phyloP scores from a whole-genome alignment of 73 alveolate species.

The Effrenium voratum region DNA sequence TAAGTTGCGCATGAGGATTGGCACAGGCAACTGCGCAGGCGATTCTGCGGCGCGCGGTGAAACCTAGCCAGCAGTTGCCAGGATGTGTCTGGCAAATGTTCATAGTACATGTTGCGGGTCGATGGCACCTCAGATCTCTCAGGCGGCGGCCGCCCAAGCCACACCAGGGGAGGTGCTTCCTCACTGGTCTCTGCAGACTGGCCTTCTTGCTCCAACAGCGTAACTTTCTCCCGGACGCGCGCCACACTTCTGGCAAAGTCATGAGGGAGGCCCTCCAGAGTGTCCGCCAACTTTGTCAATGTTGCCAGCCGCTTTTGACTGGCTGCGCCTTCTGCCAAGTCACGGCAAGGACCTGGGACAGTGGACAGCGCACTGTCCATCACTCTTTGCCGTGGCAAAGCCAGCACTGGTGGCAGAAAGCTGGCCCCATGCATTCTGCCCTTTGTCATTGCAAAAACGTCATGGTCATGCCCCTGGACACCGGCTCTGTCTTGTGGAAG shows the following conservation, averaged over 20 bases:
- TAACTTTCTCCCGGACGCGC: slow-evolving; percentile 14
- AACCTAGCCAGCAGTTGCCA: slow-evolving; percentile 35
- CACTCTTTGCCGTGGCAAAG: not conserved
- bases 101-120: not conserved
- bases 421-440: slow-evolving; percentile 14
- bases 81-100: slow-evolving; percentile 37
- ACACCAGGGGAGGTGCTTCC: slow-evolving; percentile 9
- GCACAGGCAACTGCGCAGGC: too few relatives aligned
- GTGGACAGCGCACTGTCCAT: not conserved
- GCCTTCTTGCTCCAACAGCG: not conserved
- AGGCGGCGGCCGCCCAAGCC: slow-evolving; percentile 35
- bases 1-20: too few relatives aligned
- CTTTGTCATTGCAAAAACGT: slow-evolving; percentile 13
- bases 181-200: not conserved
- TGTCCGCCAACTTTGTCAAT: not conserved
- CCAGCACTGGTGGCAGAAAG: not conserved
- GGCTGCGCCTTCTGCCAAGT: not conserved
- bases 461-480: not conserved
- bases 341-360: not conserved
- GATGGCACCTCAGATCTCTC: not conserved
- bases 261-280: not conserved
- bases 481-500: slow-evolving; percentile 3
- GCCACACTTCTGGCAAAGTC: too few relatives aligned
- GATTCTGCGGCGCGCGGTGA: not conserved
- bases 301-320: not conserved